Conservation (phyloP, 768 basidiomycete species). For the Neoboletus brunneissimus region DNA sequence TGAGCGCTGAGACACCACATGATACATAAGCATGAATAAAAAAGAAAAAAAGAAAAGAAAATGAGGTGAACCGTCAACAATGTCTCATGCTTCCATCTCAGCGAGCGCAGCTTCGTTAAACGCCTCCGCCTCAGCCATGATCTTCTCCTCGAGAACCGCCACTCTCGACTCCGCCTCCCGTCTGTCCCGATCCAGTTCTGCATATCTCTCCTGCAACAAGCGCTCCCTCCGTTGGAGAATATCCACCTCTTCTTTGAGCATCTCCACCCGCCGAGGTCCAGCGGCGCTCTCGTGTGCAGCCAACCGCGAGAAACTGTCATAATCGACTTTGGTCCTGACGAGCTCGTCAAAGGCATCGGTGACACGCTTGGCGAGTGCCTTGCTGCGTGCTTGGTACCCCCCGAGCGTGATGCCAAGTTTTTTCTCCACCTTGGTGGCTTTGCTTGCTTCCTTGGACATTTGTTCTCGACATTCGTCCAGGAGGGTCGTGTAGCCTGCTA, state of each 20-base stretch:
- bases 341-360: slow-evolving; percentile 70
- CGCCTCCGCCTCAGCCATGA: slow-evolving; percentile 83
- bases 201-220: slow-evolving; percentile 76
- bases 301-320: slow-evolving; percentile 77
- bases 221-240: slow-evolving; percentile 73
- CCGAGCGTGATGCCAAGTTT: slow-evolving; percentile 83
- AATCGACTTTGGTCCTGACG: slow-evolving; percentile 61
- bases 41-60: not conserved
- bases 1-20: no score
- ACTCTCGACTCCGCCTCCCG: slow-evolving; percentile 58
- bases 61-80: not conserved
- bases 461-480: slow-evolving; percentile 61
- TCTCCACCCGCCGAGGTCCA: slow-evolving; percentile 73
- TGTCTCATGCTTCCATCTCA: slow-evolving; percentile 46
- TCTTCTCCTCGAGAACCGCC: slow-evolving; percentile 71
- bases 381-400: slow-evolving; percentile 83
- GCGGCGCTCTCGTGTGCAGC: slow-evolving; percentile 68
- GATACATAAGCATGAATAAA: slow-evolving; percentile 12
- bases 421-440: slow-evolving; percentile 85
- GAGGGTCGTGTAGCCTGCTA: slow-evolving; percentile 59
- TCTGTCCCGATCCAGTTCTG: slow-evolving; percentile 74
- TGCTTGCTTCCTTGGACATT: slow-evolving; percentile 79
- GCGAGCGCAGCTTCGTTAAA: slow-evolving; percentile 75
- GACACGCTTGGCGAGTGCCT: slow-evolving; percentile 60
- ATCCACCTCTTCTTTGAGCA: slow-evolving; percentile 87